Percentiles rank a stretch among this genome's conserved stretches.
These are phyloP conservation scores for Ulvella scutata DNA, from an alignment of 139 green algal genomes.

Conservation along the genomic window DNA sequence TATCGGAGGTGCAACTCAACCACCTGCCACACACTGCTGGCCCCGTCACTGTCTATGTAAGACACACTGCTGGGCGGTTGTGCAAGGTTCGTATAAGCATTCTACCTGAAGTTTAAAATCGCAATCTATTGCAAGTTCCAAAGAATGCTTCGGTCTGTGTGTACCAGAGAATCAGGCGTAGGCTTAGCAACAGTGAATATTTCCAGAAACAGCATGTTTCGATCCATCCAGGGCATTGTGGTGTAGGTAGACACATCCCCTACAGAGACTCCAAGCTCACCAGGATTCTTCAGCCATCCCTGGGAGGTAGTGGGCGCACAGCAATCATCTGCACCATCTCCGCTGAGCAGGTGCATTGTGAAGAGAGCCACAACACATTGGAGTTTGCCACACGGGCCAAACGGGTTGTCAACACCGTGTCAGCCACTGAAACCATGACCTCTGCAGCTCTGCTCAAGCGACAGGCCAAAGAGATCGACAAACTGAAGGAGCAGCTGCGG, in stretches of 20 bases:
- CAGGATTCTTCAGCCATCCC: constrained; percentile 77
- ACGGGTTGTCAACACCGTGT: constrained; percentile 79
- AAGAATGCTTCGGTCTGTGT: no score
- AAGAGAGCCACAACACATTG: constrained; percentile 87
- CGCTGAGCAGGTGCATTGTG: constrained; percentile 54
- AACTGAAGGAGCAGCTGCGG: constrained; percentile 30
- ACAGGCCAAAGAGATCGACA: constrained; percentile 79
- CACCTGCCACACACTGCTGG: no score
- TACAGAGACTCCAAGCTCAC: constrained; percentile 84
- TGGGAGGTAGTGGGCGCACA: constrained; percentile 92
- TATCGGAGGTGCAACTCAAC: no score
- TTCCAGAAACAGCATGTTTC: no score
- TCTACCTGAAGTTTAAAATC: neutral
- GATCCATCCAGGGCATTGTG: no score
- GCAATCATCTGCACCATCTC: constrained; percentile 91
- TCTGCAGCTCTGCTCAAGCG: constrained; percentile 59
- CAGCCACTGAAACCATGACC: constrained; percentile 21
- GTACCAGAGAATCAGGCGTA: no score
- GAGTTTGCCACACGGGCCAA: constrained; percentile 85
- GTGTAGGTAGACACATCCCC: constrained; percentile 35
- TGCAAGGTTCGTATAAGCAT: no score
- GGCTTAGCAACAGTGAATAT: no score
- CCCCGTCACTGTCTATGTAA: no score
- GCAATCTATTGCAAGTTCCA: neutral
- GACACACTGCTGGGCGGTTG: no score